A percentile compares a stretch with the other conserved stretches of the same genome.
Evolutionary conservation across 2,329 filamentous ascomycete species (phyloP).

Genomic region (Cordyceps militaris): DNA sequence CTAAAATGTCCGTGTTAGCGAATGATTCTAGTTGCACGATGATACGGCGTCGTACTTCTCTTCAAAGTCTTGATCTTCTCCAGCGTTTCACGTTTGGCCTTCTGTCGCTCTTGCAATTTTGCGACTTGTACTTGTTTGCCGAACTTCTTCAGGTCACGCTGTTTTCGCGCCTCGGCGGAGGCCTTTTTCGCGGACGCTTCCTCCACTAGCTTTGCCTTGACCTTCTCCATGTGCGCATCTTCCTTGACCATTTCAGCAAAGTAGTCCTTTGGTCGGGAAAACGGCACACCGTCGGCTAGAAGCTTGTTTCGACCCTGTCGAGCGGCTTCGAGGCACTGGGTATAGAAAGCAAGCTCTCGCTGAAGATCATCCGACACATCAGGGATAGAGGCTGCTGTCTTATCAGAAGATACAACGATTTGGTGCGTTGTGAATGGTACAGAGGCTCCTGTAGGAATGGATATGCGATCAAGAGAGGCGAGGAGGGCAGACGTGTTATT

Average conservation of each 20-base stretch:
- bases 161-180: slow-evolving; percentile 79
- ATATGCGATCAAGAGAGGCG: slow-evolving; percentile 70
- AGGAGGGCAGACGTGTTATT: slow-evolving; percentile 90
- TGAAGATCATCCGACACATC: slow-evolving; percentile 88
- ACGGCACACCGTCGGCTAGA: slow-evolving; percentile 74
- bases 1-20: slow-evolving; percentile 41
- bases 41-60: slow-evolving; percentile 66
- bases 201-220: slow-evolving; percentile 88
- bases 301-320: slow-evolving; percentile 65
- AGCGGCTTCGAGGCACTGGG: slow-evolving; percentile 76
- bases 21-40: not conserved
- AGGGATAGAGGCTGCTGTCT: slow-evolving; percentile 59
- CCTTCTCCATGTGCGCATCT: slow-evolving; percentile 96
- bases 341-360: slow-evolving; percentile 89
- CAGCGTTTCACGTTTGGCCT: slow-evolving; percentile 84
- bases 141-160: slow-evolving; percentile 96
- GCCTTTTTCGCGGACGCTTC: slow-evolving; percentile 91
- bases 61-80: slow-evolving; percentile 95
- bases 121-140: slow-evolving; percentile 97
- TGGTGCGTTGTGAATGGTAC: slow-evolving; percentile 81
- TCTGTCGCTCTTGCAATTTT: slow-evolving; percentile 88
- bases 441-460: slow-evolving; percentile 58
- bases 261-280: slow-evolving; percentile 86
- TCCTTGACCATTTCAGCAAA: slow-evolving; percentile 99
- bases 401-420: slow-evolving; percentile 59